Evolutionary conservation across 768 basidiomycete genomes (phyloP).

Genomic region (Termitomyces sp.): DNA sequence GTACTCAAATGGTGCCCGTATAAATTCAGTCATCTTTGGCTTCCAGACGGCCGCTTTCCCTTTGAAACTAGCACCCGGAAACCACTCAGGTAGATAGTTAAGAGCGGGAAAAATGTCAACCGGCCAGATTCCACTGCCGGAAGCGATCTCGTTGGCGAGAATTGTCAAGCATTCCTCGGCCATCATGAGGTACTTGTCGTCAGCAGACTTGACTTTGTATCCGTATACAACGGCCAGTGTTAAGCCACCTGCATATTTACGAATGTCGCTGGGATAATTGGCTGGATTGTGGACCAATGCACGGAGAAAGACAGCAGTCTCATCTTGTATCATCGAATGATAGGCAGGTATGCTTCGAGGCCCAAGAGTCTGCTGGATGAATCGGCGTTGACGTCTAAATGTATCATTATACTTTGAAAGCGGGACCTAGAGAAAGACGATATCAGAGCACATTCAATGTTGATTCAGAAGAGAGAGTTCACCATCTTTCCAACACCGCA

Average conservation of each 20-base stretch:
- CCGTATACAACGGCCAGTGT: slow-evolving; percentile 47
- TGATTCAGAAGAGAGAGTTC: neutral
- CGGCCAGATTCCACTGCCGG: slow-evolving; percentile 31
- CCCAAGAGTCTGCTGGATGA: slow-evolving; percentile 8
- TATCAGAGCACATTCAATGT: neutral
- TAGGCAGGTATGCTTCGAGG: slow-evolving; percentile 6
- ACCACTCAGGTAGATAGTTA: slow-evolving; percentile 22
- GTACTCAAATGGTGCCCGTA: slow-evolving; percentile 7
- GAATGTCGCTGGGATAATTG: slow-evolving; percentile 7
- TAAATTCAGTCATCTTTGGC: slow-evolving; percentile 9
- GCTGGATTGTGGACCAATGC: neutral
- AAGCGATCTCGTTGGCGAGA: slow-evolving; percentile 19
- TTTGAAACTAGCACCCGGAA: slow-evolving; percentile 21
- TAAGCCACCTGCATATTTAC: slow-evolving; percentile 29
- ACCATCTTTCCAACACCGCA: slow-evolving; percentile 1
- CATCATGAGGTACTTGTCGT: slow-evolving; percentile 23
- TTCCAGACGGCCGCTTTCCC: slow-evolving; percentile 12
- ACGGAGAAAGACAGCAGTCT: slow-evolving; percentile 7
- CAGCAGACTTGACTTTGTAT: slow-evolving; percentile 23
- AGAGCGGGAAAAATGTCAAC: slow-evolving; percentile 26
- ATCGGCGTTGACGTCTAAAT: slow-evolving; percentile 8
- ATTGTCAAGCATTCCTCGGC: slow-evolving; percentile 23
- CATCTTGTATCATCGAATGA: slow-evolving; percentile 3
- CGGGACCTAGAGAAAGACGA: slow-evolving; percentile 2
- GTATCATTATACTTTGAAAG: slow-evolving; percentile 4